A percentile compares a stretch with the other conserved stretches of the same genome.
Evolutionary conservation across 495 filamentous ascomycete species (phyloP).

Genomic region (Daldinia vernicosa): DNA sequence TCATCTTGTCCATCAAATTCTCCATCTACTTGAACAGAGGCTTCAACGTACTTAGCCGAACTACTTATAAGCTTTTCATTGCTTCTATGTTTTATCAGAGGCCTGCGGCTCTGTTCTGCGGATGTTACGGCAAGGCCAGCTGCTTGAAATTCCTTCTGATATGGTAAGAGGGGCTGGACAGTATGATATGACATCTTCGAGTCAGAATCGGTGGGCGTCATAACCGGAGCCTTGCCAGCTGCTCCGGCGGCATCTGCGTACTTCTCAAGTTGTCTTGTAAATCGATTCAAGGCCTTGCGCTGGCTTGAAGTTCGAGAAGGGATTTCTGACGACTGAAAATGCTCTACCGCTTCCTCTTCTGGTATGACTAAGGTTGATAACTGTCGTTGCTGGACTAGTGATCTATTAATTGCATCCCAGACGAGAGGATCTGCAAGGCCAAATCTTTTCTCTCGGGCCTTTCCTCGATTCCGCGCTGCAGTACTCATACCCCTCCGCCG

Average conservation of each 20-base stretch:
- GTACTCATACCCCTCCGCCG: constrained; percentile 22
- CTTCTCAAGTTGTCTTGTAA: constrained; percentile 54
- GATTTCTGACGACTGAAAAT: constrained; percentile 8
- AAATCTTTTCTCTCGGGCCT: constrained; percentile 38
- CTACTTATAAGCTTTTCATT: not conserved
- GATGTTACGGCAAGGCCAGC: constrained; percentile 62
- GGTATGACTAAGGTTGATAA: constrained; percentile 46
- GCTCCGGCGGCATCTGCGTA: constrained; percentile 47
- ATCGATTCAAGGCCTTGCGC: constrained; percentile 49
- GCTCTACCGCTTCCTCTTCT: constrained; percentile 11
- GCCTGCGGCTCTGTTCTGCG: constrained; percentile 48
- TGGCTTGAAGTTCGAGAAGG: constrained; percentile 51
- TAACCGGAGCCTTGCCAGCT: constrained; percentile 39
- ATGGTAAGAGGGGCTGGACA: constrained; percentile 56
- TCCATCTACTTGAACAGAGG: not conserved
- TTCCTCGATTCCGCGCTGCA: constrained; percentile 8
- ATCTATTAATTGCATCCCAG: constrained; percentile 50
- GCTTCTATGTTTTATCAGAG: constrained; percentile 12
- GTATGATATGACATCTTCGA: constrained; percentile 53
- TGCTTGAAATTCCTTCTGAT: constrained; percentile 53
- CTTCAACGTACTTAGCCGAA: constrained; percentile 9
- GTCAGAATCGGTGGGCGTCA: constrained; percentile 45
- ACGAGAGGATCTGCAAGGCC: constrained; percentile 45
- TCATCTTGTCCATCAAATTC: constrained; percentile 28
- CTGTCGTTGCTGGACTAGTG: constrained; percentile 50